These are phyloP conservation scores for Sclerotinia trifoliorum DNA, from an alignment of 2,329 filamentous ascomycete species.

Conservation along the genomic window DNA sequence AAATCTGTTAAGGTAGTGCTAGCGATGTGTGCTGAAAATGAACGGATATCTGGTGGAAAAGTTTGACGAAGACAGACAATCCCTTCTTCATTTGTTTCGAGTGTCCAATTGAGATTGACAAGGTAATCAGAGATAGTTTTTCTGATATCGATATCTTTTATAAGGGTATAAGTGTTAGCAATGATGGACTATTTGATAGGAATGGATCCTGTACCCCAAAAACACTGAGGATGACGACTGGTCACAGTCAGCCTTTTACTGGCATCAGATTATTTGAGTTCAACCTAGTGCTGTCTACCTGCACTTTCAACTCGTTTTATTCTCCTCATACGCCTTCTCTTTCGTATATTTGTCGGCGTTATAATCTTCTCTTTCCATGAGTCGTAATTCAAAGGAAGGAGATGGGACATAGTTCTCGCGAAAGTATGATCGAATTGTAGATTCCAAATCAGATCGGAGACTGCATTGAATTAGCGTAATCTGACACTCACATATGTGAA, in stretches of 20 bases:
- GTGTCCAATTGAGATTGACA: conserved; percentile 29
- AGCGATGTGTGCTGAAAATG: conserved; percentile 26
- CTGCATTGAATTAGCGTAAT: background rate
- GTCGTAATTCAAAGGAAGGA: background rate
- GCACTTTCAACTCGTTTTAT: background rate
- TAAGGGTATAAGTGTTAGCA: conserved; percentile 31
- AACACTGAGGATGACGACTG: conserved; percentile 22
- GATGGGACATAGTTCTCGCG: background rate
- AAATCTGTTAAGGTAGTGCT: conserved; percentile 30
- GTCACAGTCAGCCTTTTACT: too few relatives aligned
- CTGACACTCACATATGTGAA: background rate
- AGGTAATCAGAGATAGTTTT: conserved; percentile 27
- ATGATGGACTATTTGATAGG: conserved; percentile 32
- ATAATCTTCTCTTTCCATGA: background rate
- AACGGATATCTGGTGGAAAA: conserved; percentile 24
- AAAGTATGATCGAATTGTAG: background rate
- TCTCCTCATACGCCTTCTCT: background rate
- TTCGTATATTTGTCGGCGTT: background rate
- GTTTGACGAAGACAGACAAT: conserved; percentile 26
- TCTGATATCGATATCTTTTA: conserved; percentile 30
- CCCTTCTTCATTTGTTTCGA: conserved; percentile 23
- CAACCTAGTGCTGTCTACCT: background rate
- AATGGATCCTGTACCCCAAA: conserved; percentile 32
- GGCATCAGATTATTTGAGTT: too few relatives aligned
- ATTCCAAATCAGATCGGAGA: background rate